Evolutionary conservation across 2,329 filamentous ascomycete species (phyloP).

Genomic region (Cladosporium cucumerinum): DNA sequence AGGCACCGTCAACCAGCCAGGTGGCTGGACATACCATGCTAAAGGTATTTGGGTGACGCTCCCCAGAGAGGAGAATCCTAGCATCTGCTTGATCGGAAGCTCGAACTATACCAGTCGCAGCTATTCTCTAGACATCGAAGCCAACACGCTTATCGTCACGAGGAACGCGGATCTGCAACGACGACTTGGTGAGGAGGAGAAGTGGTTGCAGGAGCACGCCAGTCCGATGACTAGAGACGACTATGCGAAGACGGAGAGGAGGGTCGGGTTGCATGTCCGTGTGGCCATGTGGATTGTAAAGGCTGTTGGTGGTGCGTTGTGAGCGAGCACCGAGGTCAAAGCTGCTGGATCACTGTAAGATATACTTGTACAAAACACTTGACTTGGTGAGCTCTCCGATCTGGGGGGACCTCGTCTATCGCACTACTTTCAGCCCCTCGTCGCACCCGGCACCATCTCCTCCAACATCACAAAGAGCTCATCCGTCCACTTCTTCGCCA

Average conservation of each 20-base stretch:
- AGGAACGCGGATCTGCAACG: slow-evolving; percentile 67
- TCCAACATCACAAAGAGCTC: slow-evolving; percentile 37
- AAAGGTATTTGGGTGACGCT: slow-evolving; percentile 92
- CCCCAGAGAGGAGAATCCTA: slow-evolving; percentile 59
- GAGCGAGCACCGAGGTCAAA: neutral
- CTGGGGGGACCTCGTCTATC: too few species aligned
- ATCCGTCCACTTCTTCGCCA: slow-evolving; percentile 34
- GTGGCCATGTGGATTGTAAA: slow-evolving; percentile 72
- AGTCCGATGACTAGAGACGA: slow-evolving; percentile 68
- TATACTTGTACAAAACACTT: neutral
- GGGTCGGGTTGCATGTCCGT: slow-evolving; percentile 79
- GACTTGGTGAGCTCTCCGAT: neutral
- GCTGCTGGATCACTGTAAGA: neutral
- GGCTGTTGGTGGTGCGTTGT: slow-evolving; percentile 14
- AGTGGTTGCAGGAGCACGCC: slow-evolving; percentile 74
- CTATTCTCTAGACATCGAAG: slow-evolving; percentile 88
- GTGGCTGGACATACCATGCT: slow-evolving; percentile 95
- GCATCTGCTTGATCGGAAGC: slow-evolving; percentile 80
- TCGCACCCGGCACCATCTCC: slow-evolving; percentile 6
- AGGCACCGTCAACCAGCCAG: slow-evolving; percentile 75
- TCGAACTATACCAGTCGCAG: slow-evolving; percentile 95
- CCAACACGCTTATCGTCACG: slow-evolving; percentile 82
- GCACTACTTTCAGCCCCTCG: neutral
- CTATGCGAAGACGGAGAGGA: slow-evolving; percentile 74
- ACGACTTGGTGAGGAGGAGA: slow-evolving; percentile 73